Evolutionary conservation across 148 eudicot genomes (phyloP).

Genomic region (Euryodendron excelsum): DNA sequence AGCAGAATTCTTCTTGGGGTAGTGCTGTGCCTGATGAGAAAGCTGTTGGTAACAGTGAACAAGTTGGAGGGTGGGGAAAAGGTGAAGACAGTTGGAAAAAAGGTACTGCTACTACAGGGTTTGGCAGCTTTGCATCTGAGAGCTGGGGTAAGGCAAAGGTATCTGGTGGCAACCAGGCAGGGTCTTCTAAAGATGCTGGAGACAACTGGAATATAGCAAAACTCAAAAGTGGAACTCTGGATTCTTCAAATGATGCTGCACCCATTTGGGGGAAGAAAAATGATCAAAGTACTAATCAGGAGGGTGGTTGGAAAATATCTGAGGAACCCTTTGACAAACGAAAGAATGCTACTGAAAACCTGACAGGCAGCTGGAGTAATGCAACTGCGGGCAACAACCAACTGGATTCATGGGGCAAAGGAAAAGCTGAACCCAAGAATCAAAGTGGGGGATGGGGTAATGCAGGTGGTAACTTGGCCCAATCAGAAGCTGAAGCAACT

Average conservation of each 20-base stretch:
- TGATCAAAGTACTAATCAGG: too few relatives aligned
- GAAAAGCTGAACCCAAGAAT: conserved; percentile 24
- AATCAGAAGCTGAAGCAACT: conserved; percentile 24
- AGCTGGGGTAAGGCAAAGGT: too few relatives aligned
- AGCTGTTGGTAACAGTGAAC: conserved; percentile 26
- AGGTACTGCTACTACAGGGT: too few relatives aligned
- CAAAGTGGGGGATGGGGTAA: conserved; percentile 33
- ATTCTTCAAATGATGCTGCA: conserved; percentile 18
- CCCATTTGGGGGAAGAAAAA: conserved; percentile 18
- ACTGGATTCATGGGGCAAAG: conserved; percentile 24
- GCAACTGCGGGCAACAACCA: conserved; percentile 16
- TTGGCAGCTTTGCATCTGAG: too few relatives aligned
- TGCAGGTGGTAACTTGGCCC: conserved; percentile 18
- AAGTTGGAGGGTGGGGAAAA: conserved; percentile 40
- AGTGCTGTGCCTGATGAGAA: conserved; percentile 26
- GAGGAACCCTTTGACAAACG: not conserved
- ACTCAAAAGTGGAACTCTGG: not conserved
- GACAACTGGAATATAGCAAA: too few relatives aligned
- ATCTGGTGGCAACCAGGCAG: conserved; percentile 30
- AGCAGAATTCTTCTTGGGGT: conserved; percentile 46
- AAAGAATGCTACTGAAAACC: not conserved
- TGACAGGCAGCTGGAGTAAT: conserved; percentile 17
- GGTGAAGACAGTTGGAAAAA: too few relatives aligned
- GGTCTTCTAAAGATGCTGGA: conserved; percentile 33
- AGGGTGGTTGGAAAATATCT: conserved; percentile 19